Conservation (phyloP, 179 eudicot genomes). For the Kewa caespitosa region DNA sequence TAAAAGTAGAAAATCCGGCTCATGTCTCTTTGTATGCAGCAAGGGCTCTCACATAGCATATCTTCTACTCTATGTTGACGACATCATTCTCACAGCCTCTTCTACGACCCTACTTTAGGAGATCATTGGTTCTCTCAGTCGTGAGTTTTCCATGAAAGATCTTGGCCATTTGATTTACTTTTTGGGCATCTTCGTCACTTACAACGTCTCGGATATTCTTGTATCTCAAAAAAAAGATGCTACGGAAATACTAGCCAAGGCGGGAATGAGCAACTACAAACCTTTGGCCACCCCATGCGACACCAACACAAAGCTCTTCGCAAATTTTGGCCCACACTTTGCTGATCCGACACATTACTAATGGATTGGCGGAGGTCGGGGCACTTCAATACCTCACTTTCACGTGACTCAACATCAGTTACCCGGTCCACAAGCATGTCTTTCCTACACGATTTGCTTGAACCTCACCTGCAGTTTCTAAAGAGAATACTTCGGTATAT, state of each 20-base stretch:
- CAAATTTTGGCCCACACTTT: neutral
- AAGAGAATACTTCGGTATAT: neutral
- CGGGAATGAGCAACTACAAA: neutral
- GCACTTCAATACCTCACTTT: neutral
- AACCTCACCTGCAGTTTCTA: neutral
- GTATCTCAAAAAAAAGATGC: neutral
- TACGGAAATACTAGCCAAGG: neutral
- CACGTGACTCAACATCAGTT: neutral
- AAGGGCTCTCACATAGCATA: neutral
- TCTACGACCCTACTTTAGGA: neutral
- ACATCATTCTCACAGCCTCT: neutral
- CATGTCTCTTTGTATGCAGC: neutral
- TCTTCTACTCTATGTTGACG: neutral
- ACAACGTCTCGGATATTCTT: neutral
- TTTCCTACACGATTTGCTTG: neutral
- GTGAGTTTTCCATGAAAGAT: neutral
- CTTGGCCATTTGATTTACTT: neutral
- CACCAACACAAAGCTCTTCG: neutral
- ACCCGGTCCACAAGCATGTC: neutral
- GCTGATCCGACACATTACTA: neutral
- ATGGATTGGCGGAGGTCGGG: neutral
- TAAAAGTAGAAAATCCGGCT: no score
- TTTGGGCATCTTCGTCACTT: neutral
- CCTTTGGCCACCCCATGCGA: neutral
- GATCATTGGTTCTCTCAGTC: neutral